phyloP scores from a whole-genome alignment of 2,329 filamentous ascomycete genomes.

The Sporothrix pallida region DNA sequence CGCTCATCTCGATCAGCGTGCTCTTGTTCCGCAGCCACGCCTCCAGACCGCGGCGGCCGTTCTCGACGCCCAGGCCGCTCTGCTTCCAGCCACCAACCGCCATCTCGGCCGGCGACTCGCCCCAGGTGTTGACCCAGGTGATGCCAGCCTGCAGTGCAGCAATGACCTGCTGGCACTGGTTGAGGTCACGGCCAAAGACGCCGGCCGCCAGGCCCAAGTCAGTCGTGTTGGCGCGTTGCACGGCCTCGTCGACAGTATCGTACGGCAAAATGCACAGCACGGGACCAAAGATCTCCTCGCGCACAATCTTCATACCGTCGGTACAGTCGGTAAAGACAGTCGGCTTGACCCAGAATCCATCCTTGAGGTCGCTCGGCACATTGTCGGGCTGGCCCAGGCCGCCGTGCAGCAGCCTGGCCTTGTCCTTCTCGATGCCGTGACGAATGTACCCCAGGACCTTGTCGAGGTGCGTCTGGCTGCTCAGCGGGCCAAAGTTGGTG shows the following conservation, averaged over 20 bases:
- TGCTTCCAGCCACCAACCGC: conserved; percentile 90
- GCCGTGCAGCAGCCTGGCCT: conserved; percentile 74
- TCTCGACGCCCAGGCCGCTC: conserved; percentile 87
- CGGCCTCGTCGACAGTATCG: conserved; percentile 69
- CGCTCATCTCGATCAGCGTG: conserved; percentile 82
- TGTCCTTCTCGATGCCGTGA: conserved; percentile 74
- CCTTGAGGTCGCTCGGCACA: conserved; percentile 54
- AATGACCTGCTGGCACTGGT: conserved; percentile 73
- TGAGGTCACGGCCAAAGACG: conserved; percentile 78
- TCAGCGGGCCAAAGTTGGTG: conserved; percentile 85
- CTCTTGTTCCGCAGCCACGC: conserved; percentile 88
- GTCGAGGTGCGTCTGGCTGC: conserved; percentile 73
- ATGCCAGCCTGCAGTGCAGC: conserved; percentile 79
- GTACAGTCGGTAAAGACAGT: conserved; percentile 87
- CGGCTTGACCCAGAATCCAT: conserved; percentile 83
- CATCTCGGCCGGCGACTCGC: conserved; percentile 92
- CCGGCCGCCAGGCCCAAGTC: conserved; percentile 81
- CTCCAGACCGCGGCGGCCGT: conserved; percentile 77
- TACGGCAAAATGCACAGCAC: conserved; percentile 84
- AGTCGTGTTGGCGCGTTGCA: conserved; percentile 76
- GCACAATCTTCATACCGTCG: conserved; percentile 78
- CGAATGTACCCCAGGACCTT: conserved; percentile 81
- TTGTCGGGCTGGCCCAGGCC: conserved; percentile 59
- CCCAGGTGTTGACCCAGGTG: conserved; percentile 93
- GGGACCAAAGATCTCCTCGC: conserved; percentile 87